Percentiles rank a stretch among this genome's conserved stretches.
These are phyloP conservation scores for Sanghuangporus baumii DNA, from an alignment of 1,284 basidiomycete species.

Conservation along the genomic window DNA sequence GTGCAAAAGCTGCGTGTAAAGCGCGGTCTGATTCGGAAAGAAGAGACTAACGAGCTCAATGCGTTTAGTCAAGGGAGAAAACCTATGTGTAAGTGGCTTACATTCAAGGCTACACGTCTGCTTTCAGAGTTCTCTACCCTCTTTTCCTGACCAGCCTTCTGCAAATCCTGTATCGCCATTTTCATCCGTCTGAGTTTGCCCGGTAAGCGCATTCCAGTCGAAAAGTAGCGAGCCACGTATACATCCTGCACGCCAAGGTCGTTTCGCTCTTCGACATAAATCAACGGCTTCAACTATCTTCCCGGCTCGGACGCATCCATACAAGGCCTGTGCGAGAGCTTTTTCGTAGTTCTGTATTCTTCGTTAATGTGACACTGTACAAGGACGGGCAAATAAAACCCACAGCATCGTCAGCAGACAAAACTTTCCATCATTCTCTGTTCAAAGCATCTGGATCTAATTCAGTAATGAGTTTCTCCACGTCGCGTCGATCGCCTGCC, in stretches of 20 bases:
- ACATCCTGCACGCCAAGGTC: slow-evolving; percentile 88
- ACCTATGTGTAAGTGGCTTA: slow-evolving; percentile 30
- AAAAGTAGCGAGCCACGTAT: slow-evolving; percentile 77
- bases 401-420: slow-evolving; percentile 72
- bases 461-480: slow-evolving; percentile 52
- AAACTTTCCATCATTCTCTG: slow-evolving; percentile 39
- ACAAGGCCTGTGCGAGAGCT: slow-evolving; percentile 66
- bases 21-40: slow-evolving; percentile 75
- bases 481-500: slow-evolving; percentile 36
- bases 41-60: slow-evolving; percentile 39
- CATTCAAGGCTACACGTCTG: slow-evolving; percentile 75
- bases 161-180: slow-evolving; percentile 37
- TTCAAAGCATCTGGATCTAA: slow-evolving; percentile 76
- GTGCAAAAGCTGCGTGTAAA: slow-evolving; percentile 84
- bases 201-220: slow-evolving; percentile 65
- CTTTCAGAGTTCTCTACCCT: slow-evolving; percentile 79
- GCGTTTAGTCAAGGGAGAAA: neutral
- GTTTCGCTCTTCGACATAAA: slow-evolving; percentile 77
- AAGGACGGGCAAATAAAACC: slow-evolving; percentile 23
- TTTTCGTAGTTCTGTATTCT: slow-evolving; percentile 69
- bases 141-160: slow-evolving; percentile 65
- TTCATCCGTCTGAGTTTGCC: slow-evolving; percentile 36
- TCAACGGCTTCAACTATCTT: slow-evolving; percentile 79
- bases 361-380: neutral
- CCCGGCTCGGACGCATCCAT: slow-evolving; percentile 77